These are phyloP conservation scores for Coemansia biformis DNA, from an alignment of 192 early-diverging fungal species.

Conservation along the genomic window DNA sequence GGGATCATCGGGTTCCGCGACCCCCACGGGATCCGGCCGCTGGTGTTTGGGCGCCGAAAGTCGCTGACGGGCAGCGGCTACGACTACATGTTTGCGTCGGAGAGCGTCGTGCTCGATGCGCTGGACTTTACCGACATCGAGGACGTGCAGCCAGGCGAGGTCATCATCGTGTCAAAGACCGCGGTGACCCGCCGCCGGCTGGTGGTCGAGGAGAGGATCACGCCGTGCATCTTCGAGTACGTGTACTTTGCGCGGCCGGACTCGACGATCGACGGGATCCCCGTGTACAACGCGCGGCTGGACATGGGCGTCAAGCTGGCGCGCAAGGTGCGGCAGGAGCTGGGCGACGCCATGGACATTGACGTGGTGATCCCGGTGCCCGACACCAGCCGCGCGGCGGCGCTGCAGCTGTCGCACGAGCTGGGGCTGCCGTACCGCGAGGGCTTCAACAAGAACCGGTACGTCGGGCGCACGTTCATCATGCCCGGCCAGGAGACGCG, in stretches of 20 bases:
- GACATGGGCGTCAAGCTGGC: slow-evolving; percentile 98
- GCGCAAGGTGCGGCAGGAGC: slow-evolving; percentile 64
- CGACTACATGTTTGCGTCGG: slow-evolving; percentile 98
- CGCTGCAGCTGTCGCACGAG: slow-evolving; percentile 86
- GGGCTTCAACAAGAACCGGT: slow-evolving; percentile 99
- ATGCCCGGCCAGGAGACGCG: slow-evolving; percentile 96
- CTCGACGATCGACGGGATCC: slow-evolving; percentile 96
- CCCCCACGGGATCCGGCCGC: slow-evolving; percentile 93
- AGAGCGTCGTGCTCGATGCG: slow-evolving; percentile 89
- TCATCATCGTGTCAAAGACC: slow-evolving; percentile 82
- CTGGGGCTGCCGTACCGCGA: slow-evolving; percentile 91
- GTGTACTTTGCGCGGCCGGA: slow-evolving; percentile 99
- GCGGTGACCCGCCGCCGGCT: slow-evolving; percentile 65
- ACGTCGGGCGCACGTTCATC: slow-evolving; percentile 98
- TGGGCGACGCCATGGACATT: slow-evolving; percentile 80
- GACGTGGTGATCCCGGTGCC: slow-evolving; percentile 99
- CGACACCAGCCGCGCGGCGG: slow-evolving; percentile 92
- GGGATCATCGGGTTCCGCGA: slow-evolving; percentile 95
- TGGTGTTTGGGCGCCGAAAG: slow-evolving; percentile 84
- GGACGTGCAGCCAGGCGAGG: slow-evolving; percentile 92
- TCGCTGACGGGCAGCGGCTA: slow-evolving; percentile 56
- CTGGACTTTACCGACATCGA: slow-evolving; percentile 84
- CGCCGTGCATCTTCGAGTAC: slow-evolving; percentile 99
- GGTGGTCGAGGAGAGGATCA: slow-evolving; percentile 52
- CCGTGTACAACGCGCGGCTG: slow-evolving; percentile 95